Conservation (phyloP, 192 early-diverging fungal species). For the Backusella tuberculispora region DNA sequence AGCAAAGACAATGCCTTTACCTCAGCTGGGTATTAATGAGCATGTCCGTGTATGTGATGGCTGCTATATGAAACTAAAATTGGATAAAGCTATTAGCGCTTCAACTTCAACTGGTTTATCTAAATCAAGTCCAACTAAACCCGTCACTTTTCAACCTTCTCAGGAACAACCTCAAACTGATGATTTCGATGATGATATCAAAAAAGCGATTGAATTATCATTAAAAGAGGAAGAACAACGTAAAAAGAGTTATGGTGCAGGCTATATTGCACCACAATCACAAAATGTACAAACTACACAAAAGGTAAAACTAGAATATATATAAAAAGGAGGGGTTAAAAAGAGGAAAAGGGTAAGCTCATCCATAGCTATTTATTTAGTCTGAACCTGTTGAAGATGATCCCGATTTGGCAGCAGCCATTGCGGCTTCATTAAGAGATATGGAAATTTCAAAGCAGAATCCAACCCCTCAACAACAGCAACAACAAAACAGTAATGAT, state of each 20-base stretch:
- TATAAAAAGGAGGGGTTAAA: slow-evolving; percentile 8
- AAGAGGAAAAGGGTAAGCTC: background rate
- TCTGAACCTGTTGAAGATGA: slow-evolving; percentile 49
- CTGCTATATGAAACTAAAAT: slow-evolving; percentile 74
- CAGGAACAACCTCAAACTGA: slow-evolving; percentile 32
- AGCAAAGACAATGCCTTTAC: slow-evolving; percentile 81
- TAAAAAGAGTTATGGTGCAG: slow-evolving; percentile 38
- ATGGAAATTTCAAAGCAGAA: slow-evolving; percentile 45
- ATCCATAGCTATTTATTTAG: background rate
- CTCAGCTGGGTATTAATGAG: slow-evolving; percentile 85
- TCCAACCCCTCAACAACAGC: background rate
- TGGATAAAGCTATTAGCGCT: slow-evolving; percentile 26
- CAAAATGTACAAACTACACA: slow-evolving; percentile 10
- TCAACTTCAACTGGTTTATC: background rate
- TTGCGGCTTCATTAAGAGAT: slow-evolving; percentile 77
- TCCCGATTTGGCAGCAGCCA: slow-evolving; percentile 73
- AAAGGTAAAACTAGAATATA: background rate
- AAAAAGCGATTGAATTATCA: slow-evolving; percentile 90
- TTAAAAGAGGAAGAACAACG: slow-evolving; percentile 74
- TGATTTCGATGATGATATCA: slow-evolving; percentile 90
- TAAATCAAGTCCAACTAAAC: background rate
- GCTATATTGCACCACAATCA: slow-evolving; percentile 43
- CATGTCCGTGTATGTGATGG: slow-evolving; percentile 95
- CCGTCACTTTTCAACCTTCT: slow-evolving; percentile 17
- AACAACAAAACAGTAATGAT: slow-evolving; percentile 52